These are phyloP conservation scores for Alternaria metachromatica DNA, from an alignment of 2,329 filamentous ascomycete genomes.

Conservation along the genomic window DNA sequence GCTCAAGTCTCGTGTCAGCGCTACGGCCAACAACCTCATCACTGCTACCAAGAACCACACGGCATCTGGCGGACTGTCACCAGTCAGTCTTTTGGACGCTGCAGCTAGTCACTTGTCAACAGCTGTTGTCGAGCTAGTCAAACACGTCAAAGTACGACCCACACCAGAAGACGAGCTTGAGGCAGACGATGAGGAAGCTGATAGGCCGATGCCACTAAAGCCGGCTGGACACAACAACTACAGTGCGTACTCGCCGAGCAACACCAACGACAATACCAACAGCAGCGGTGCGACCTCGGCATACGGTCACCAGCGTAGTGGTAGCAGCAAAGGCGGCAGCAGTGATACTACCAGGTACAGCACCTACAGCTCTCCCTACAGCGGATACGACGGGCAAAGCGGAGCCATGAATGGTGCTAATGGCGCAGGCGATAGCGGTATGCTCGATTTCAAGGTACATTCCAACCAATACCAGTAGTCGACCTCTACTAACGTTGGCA, in stretches of 20 bases:
- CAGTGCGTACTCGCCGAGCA: slow-evolving; percentile 29
- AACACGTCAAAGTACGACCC: slow-evolving; percentile 80
- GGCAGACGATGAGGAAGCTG: slow-evolving; percentile 65
- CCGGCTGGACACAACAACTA: slow-evolving; percentile 29
- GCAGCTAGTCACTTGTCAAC: slow-evolving; percentile 89
- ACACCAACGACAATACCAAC: slow-evolving; percentile 25
- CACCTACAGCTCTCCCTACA: slow-evolving; percentile 46
- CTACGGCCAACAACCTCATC: slow-evolving; percentile 93
- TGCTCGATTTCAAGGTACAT: slow-evolving; percentile 67
- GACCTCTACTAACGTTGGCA: slow-evolving; percentile 41
- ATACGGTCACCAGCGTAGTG: slow-evolving; percentile 30
- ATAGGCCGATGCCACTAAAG: slow-evolving; percentile 46
- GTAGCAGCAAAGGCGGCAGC: slow-evolving; percentile 48
- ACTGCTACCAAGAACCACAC: slow-evolving; percentile 94
- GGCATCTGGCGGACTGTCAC: slow-evolving; percentile 80
- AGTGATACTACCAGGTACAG: slow-evolving; percentile 45
- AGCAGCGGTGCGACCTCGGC: slow-evolving; percentile 13
- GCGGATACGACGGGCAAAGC: slow-evolving; percentile 44
- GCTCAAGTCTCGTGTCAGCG: slow-evolving; percentile 83
- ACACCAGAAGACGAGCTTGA: slow-evolving; percentile 80
- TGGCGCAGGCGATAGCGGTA: slow-evolving; percentile 37
- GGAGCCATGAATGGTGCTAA: slow-evolving; percentile 32
- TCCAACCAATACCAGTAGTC: slow-evolving; percentile 12
- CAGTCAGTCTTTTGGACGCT: slow-evolving; percentile 91
- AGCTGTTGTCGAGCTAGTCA: slow-evolving; percentile 84